Conservation (phyloP, 495 filamentous ascomycete species). For the Penicillium waksmanii region DNA sequence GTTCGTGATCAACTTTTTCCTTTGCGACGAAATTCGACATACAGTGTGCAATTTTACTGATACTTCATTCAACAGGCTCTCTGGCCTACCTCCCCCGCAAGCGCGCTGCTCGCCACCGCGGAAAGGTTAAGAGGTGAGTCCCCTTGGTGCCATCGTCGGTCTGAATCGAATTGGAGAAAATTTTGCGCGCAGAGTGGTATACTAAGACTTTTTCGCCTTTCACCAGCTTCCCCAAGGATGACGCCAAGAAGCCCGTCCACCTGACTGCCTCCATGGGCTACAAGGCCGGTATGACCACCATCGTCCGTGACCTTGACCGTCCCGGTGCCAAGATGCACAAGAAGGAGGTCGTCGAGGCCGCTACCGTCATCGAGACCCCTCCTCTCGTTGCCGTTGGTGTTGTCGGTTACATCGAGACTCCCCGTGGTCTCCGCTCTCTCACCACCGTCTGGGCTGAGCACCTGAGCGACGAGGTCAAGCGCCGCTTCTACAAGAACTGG, state of each 20-base stretch:
- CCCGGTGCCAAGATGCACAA: slow-evolving; percentile 99
- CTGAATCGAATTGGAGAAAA: slow-evolving; percentile 8
- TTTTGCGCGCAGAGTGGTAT: slow-evolving; percentile 29
- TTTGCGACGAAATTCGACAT: slow-evolving; percentile 33
- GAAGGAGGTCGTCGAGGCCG: slow-evolving; percentile 99
- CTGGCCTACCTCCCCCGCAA: slow-evolving; percentile 97
- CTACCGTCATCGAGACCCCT: slow-evolving; percentile 98
- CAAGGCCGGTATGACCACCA: slow-evolving; percentile 99
- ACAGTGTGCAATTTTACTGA: slow-evolving; percentile 43
- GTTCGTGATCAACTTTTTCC: slow-evolving; percentile 51
- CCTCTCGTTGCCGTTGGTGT: slow-evolving; percentile 99
- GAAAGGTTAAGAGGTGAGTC: slow-evolving; percentile 96
- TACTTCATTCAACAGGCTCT: slow-evolving; percentile 55
- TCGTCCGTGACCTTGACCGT: slow-evolving; percentile 99
- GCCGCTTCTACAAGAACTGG: slow-evolving; percentile 99
- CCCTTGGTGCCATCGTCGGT: not conserved
- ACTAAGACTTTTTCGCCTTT: slow-evolving; percentile 37
- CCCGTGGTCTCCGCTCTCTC: slow-evolving; percentile 98
- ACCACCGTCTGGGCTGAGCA: slow-evolving; percentile 99
- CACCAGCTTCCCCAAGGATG: slow-evolving; percentile 97
- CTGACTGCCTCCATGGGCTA: slow-evolving; percentile 98
- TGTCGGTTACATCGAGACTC: slow-evolving; percentile 99
- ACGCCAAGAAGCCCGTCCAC: slow-evolving; percentile 99
- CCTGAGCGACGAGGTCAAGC: slow-evolving; percentile 96
- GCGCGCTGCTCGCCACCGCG: slow-evolving; percentile 92